Evolutionary conservation across 441 rosid species (phyloP).

Genomic region (Pelargonium myrrhifolium): DNA sequence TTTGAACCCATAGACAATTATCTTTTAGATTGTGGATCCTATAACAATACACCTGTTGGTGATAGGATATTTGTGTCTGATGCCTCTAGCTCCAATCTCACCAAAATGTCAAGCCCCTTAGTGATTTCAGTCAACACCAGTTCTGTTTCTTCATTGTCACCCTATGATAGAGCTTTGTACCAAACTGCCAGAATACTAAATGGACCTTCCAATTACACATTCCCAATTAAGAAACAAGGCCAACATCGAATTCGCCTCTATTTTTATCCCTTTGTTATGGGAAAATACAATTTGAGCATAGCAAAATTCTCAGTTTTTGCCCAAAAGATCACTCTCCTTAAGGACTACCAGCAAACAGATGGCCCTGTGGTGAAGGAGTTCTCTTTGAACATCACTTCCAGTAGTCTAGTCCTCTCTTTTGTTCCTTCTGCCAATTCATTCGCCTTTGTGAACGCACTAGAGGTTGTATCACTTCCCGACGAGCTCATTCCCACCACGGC

Average conservation of each 20-base stretch:
- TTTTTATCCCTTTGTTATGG: constrained; percentile 43
- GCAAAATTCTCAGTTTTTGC: constrained; percentile 68
- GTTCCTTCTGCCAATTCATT: constrained; percentile 41
- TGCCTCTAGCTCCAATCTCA: constrained; percentile 17
- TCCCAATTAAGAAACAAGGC: constrained; percentile 43
- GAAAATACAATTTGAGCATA: constrained; percentile 34
- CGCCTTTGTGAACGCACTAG: constrained; percentile 72
- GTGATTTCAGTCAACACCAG: constrained; percentile 21
- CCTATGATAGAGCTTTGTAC: constrained; percentile 36
- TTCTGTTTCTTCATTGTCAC: constrained; percentile 27
- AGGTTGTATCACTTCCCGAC: constrained; percentile 58
- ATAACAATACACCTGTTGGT: constrained; percentile 33
- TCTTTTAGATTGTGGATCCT: constrained; percentile 68
- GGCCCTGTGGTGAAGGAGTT: constrained; percentile 45
- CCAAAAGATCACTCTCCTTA: constrained; percentile 58
- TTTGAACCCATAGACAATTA: constrained; percentile 37
- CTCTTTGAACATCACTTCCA: constrained; percentile 41
- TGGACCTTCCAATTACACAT: constrained; percentile 34
- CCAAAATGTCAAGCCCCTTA: constrained; percentile 26
- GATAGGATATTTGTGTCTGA: constrained; percentile 50
- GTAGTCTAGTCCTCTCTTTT: constrained; percentile 38
- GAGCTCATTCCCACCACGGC: constrained; percentile 46
- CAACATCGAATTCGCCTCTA: constrained; percentile 68
- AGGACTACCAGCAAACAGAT: constrained; percentile 30
- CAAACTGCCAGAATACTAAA: constrained; percentile 52